A percentile compares a stretch with the other conserved stretches of the same genome.
phyloP scores from a whole-genome alignment of 352 stramenopile genomes.

The Phytophthora palmivora region DNA sequence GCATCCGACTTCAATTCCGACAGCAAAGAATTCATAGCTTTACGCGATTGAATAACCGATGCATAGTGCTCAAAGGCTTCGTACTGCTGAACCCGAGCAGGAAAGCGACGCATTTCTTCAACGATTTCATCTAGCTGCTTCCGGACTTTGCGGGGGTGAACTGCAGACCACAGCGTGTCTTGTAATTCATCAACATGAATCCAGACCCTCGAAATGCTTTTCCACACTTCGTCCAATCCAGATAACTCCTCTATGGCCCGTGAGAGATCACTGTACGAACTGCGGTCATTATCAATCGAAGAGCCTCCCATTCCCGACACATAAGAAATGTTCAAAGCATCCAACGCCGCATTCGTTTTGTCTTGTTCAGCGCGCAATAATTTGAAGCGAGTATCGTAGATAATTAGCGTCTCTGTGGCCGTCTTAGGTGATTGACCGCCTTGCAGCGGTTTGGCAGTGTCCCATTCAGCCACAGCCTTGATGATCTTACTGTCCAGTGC shows the following conservation, averaged over 20 bases:
- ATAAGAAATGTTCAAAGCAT: slow-evolving; percentile 93
- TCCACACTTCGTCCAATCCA: slow-evolving; percentile 99
- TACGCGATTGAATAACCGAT: slow-evolving; percentile 94
- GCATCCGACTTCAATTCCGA: slow-evolving; percentile 98
- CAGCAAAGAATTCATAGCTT: slow-evolving; percentile 94
- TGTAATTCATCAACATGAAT: slow-evolving; percentile 92
- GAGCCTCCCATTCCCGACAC: slow-evolving; percentile 52
- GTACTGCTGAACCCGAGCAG: slow-evolving; percentile 97
- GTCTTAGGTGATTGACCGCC: slow-evolving; percentile 72
- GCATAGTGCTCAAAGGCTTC: slow-evolving; percentile 96
- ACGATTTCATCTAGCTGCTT: slow-evolving; percentile 97
- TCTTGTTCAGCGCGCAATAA: slow-evolving; percentile 92
- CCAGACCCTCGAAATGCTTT: slow-evolving; percentile 92
- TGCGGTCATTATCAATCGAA: slow-evolving; percentile 80
- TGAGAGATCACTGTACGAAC: slow-evolving; percentile 70
- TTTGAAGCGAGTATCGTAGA: slow-evolving; percentile 89
- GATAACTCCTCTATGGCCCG: slow-evolving; percentile 91
- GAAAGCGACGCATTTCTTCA: slow-evolving; percentile 95
- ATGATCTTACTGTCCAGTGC: slow-evolving; percentile 84
- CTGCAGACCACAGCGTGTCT: slow-evolving; percentile 94
- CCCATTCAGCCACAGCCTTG: slow-evolving; percentile 83
- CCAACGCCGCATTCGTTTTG: slow-evolving; percentile 95
- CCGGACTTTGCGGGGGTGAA: slow-evolving; percentile 95
- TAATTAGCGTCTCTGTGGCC: slow-evolving; percentile 79
- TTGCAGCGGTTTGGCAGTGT: slow-evolving; percentile 82